Base-by-base conservation (phyloP, 345 rosid genomes). In the Angophora floribunda region DNA sequence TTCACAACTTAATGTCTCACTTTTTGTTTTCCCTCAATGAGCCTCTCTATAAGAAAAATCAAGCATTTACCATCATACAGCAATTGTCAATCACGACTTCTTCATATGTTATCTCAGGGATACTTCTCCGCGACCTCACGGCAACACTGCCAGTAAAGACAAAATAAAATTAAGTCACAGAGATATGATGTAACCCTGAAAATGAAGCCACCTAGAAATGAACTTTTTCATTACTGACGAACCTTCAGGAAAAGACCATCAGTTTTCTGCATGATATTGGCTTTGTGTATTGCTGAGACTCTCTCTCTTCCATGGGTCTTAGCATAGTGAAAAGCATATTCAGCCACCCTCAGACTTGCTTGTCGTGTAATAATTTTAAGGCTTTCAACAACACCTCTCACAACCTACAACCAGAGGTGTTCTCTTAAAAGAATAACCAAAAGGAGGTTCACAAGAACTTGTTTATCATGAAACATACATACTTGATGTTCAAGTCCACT, bases 21-120 rank as follows among this genome's bases (percentile, higher is more conserved):
- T 86, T 59, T 59, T 44, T 86, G 13, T 26, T 16, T 47, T 45
- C 51, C 70, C 30, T 28, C 19, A 41, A 36, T 75, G 47, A 75
- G 28, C 61, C 63, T 30, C 47, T 85, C 47, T 85, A n/a, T 82
- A 22, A 57, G 70, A 85, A 36, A 50, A 61, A 85, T 79, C 84
- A 44, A 87, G 59, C 84, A 75, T 86, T 87, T 95, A 98, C 99
- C 99, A 97, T 98, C 99, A 98, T 98, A 91, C 99, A 97, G 91
- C 99, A 98, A 92, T 98, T 98, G 93, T 98, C 99, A 86, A 98
- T 98, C 90, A 98, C 99, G 86, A 98, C 99, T 94, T 98, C 99
- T 93, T 98, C 99, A 70, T 97, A 98, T 47, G 51, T 91, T 70
- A 97, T 96, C 91, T 98, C 99, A 36, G 99, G 99, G 99, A 88